Evolutionary conservation across 331 rosid species (phyloP).

Genomic region (Rosa hybrid): DNA sequence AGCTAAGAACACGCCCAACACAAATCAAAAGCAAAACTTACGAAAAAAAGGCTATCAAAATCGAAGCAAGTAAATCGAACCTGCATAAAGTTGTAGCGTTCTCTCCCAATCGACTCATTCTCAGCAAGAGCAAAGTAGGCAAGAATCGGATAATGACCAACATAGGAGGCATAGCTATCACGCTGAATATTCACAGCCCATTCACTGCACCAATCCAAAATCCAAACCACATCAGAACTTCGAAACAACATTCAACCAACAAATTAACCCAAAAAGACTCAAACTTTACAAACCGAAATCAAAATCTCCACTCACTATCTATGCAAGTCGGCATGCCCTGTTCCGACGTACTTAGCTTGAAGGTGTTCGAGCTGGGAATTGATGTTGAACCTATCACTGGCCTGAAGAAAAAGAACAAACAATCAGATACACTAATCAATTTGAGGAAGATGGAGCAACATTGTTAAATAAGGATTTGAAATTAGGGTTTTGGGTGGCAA

Average conservation of each 20-base stretch:
- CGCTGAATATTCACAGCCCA: conserved; percentile 98
- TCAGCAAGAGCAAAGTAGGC: conserved; percentile 80
- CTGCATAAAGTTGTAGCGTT: conserved; percentile 92
- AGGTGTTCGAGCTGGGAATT: conserved; percentile 97
- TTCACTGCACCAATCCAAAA: conserved; percentile 47
- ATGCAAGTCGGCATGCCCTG: conserved; percentile 87
- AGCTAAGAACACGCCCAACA: neutral
- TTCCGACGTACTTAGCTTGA: conserved; percentile 93
- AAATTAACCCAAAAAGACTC: neutral
- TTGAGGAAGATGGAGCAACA: neutral
- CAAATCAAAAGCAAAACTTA: neutral
- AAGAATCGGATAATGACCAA: conserved; percentile 84
- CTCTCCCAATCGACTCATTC: conserved; percentile 93
- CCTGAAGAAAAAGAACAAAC: conserved; percentile 42
- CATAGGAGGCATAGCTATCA: conserved; percentile 92
- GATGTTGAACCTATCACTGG: conserved; percentile 95
- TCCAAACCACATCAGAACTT: neutral
- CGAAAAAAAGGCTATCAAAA: too few relatives aligned
- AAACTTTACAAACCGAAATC: neutral
- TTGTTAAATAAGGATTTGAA: neutral
- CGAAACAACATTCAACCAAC: neutral
- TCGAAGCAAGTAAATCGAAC: conserved; percentile 28
- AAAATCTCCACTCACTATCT: conserved; percentile 58
- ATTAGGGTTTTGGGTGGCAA: neutral
- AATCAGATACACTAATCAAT: neutral